Conservation (phyloP, 2,329 filamentous ascomycete genomes). For the Diatrype stigma region DNA sequence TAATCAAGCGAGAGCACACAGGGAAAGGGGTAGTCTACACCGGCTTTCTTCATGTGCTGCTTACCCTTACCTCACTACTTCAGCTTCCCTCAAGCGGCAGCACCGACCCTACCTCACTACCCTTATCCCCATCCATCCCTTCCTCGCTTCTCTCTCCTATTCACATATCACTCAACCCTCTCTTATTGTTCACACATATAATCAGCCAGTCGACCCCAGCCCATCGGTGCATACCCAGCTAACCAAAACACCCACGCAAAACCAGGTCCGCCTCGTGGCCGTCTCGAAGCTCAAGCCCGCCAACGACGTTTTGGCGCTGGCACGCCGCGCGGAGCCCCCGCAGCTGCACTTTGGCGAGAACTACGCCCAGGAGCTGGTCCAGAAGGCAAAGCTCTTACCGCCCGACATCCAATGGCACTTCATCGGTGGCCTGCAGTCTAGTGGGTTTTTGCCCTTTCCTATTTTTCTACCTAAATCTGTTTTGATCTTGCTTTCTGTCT, state of each 20-base stretch:
- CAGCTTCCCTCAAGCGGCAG: too few relatives aligned
- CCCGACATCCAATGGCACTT: constrained; percentile 85
- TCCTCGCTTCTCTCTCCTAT: too few relatives aligned
- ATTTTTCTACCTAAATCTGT: not conserved
- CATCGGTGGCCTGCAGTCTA: constrained; percentile 86
- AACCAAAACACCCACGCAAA: constrained; percentile 7
- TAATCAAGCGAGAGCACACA: too few relatives aligned
- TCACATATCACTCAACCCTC: too few relatives aligned
- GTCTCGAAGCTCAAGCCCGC: constrained; percentile 96
- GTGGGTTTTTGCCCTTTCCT: constrained; percentile 31
- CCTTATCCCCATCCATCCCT: too few relatives aligned
- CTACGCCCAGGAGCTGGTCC: constrained; percentile 83
- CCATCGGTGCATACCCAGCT: not conserved
- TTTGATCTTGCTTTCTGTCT: not conserved
- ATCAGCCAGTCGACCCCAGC: too few relatives aligned
- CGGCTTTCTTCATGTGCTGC: too few relatives aligned
- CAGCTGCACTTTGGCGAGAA: constrained; percentile 93
- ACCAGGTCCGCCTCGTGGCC: constrained; percentile 82
- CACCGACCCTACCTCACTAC: too few relatives aligned
- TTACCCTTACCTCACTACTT: too few relatives aligned
- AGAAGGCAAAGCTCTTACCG: constrained; percentile 81
- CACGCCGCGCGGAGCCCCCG: constrained; percentile 53
- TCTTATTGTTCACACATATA: too few relatives aligned
- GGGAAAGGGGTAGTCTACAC: too few relatives aligned
- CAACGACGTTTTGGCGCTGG: constrained; percentile 82